Conservation (phyloP, 2,329 filamentous ascomycete genomes). For the Aspergillus bombycis region DNA sequence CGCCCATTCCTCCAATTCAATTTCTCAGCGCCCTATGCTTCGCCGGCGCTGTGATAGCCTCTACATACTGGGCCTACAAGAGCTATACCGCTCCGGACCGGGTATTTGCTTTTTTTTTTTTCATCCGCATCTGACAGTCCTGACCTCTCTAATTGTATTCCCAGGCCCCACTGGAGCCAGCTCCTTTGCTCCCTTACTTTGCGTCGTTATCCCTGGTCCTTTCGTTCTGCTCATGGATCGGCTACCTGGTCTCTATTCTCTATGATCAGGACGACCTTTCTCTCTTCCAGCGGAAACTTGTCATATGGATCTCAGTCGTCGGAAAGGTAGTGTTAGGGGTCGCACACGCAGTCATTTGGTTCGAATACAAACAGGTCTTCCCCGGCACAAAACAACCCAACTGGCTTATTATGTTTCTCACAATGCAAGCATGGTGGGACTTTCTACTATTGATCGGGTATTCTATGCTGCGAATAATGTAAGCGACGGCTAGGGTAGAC, state of each 20-base stretch:
- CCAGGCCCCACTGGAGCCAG: not conserved
- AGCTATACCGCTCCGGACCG: not conserved
- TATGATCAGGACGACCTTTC: not conserved
- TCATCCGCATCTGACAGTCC: not conserved
- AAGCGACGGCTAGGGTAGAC: not conserved
- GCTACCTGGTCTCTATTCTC: not conserved
- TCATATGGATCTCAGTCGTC: not conserved
- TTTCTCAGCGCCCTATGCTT: not conserved
- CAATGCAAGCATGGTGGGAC: slow-evolving; percentile 9
- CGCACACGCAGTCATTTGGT: not conserved
- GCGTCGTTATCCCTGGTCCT: not conserved
- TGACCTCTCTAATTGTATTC: not conserved
- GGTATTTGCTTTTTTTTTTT: not conserved
- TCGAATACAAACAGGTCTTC: not conserved
- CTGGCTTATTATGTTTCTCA: slow-evolving; percentile 3
- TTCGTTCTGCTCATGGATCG: not conserved
- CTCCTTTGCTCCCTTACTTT: not conserved
- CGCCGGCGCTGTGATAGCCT: not conserved
- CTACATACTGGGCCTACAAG: not conserved
- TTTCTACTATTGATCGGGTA: slow-evolving; percentile 1
- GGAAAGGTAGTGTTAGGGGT: not conserved
- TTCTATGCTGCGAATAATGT: not conserved
- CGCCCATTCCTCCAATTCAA: not conserved
- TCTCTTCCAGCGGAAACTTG: not conserved
- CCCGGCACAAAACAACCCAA: slow-evolving; percentile 3